Conservation (phyloP, 192 early-diverging fungal species). For the Obelidium mucronatum region DNA sequence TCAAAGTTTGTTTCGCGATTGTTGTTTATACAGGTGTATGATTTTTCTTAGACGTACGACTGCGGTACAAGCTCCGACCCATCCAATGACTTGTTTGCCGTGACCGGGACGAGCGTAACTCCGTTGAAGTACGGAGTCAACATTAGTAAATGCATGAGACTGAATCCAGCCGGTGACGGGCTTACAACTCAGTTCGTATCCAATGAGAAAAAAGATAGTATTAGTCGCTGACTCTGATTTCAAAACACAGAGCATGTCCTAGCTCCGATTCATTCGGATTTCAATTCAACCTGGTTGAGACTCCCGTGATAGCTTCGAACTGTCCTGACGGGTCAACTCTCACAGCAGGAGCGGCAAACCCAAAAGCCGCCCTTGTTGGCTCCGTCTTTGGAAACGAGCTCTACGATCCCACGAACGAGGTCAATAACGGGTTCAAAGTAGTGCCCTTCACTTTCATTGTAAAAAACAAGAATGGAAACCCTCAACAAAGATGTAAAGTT, state of each 20-base stretch:
- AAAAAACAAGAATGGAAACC: background rate
- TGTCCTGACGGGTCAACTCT: background rate
- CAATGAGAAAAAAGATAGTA: no score
- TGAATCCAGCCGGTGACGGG: no score
- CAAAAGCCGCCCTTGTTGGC: background rate
- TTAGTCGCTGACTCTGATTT: background rate
- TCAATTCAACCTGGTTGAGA: background rate
- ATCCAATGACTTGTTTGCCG: background rate
- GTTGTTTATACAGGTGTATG: no score
- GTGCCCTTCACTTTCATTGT: background rate
- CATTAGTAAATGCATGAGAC: background rate
- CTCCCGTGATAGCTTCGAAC: background rate
- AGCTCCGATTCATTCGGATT: background rate
- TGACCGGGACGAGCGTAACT: background rate
- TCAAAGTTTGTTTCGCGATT: no score
- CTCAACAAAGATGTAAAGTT: background rate
- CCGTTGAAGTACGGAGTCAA: background rate
- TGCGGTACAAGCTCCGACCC: no score
- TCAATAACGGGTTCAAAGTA: background rate
- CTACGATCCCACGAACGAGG: conserved; percentile 5
- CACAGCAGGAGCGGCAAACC: background rate
- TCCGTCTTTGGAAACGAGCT: conserved; percentile 12
- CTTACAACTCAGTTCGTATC: no score
- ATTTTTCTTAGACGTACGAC: no score
- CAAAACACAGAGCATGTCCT: background rate